Base-by-base conservation (phyloP, 2,329 filamentous ascomycete species). In the Aspergillus aculeatus region DNA sequence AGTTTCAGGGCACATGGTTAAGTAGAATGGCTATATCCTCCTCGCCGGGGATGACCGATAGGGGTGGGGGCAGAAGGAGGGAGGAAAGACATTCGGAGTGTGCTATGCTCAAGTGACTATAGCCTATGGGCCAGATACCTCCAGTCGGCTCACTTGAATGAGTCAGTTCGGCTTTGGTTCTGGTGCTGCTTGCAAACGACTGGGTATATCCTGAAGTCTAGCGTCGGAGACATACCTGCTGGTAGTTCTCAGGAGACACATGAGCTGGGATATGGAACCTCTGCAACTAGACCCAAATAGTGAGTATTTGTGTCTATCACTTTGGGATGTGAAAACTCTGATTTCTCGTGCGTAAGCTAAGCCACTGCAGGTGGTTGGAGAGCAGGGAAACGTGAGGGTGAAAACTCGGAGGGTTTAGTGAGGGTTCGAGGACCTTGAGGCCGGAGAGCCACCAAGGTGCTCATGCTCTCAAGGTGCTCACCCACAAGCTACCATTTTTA, bases 401-500 rank as follows among this genome's bases (percentile, higher is more conserved):
- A 16, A 44, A 44, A 19, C 6, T 44, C 4, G 11, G 14, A 16
- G 26, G 6, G 32, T 16, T 16, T 44, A n/a, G 16, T 16, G 16
- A 7, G n/a, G 38, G 24, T 16, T 14, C 29, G 53, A 55, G 53
- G 53, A 55, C 53, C 53, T 55, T 55, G 53, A 47, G 29, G 53
- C 26, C 41, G 38, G 41, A 54, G 50, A 59, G 57, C 57, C 54
- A 29, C 57, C 57, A 59, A 59, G 57, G 57, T 59, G 47, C 57
- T 56, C 52, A 56, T 32, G 24, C 49, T 56, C 35, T 56, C 57
- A 59, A 59, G 57, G 57, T 59, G 52, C 57, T 59, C 57, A 35
- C 35, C 32, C 24, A 12, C 24, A 24, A 14, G 14, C 21, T 21
- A 19, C 5, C 24, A 44, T 48, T 35, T 26, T 50, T 51, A 56